Evolutionary conservation across 495 filamentous ascomycete genomes (phyloP).

Genomic region (Neurospora sp.): DNA sequence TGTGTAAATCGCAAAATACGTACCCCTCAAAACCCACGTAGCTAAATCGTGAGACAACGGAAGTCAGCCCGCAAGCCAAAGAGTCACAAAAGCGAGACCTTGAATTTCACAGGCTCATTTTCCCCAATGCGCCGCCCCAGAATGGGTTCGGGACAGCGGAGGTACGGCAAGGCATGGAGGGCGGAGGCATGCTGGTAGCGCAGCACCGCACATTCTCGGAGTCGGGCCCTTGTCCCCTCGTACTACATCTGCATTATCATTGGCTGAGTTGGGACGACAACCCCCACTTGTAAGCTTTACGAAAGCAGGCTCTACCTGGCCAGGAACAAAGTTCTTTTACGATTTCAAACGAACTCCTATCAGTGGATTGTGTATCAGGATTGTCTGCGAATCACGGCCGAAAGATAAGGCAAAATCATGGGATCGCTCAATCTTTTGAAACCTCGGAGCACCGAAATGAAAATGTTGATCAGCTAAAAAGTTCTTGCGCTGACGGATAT

Average conservation of each 20-base stretch:
- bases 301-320: neutral
- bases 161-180: neutral
- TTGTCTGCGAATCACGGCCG: neutral
- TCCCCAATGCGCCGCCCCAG: neutral
- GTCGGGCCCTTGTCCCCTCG: neutral
- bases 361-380: neutral
- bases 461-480: neutral
- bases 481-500: neutral
- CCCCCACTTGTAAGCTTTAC: neutral
- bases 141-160: neutral
- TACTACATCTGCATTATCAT: neutral
- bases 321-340: neutral
- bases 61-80: neutral
- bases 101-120: neutral
- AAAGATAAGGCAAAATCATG: neutral
- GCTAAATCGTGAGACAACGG: neutral
- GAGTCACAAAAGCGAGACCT: neutral
- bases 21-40: neutral
- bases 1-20: neutral
- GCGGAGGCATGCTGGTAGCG: neutral
- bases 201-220: neutral
- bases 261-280: neutral
- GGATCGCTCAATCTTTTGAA: neutral
- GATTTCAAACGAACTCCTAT: constrained; percentile 1
- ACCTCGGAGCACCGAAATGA: neutral